Evolutionary conservation across 768 basidiomycete species (phyloP).

Genomic region (Naematelia encephala): DNA sequence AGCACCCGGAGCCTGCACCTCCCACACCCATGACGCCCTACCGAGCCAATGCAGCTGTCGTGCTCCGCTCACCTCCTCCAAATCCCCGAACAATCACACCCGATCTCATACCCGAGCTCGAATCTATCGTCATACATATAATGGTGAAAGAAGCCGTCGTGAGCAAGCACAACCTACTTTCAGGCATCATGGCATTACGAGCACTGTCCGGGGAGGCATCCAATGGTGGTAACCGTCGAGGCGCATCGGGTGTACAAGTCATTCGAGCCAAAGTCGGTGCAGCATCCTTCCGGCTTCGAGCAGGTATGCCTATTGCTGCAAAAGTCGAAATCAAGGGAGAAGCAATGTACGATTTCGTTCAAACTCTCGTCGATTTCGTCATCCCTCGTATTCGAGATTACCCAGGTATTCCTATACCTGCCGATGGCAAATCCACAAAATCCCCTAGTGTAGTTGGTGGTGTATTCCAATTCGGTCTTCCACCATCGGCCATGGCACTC

Average conservation of each 20-base stretch:
- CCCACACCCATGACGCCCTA: slow-evolving; percentile 64
- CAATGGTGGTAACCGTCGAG: slow-evolving; percentile 67
- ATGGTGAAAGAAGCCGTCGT: slow-evolving; percentile 75
- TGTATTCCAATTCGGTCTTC: slow-evolving; percentile 83
- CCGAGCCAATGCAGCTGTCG: slow-evolving; percentile 61
- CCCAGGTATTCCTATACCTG: slow-evolving; percentile 74
- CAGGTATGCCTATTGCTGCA: slow-evolving; percentile 74
- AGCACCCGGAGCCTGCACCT: slow-evolving; percentile 55
- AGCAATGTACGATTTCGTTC: slow-evolving; percentile 92
- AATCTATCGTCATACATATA: slow-evolving; percentile 79
- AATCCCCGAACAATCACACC: slow-evolving; percentile 63
- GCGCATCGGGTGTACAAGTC: slow-evolving; percentile 73
- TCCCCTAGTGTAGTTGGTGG: slow-evolving; percentile 77
- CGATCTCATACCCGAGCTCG: slow-evolving; percentile 69
- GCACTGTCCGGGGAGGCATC: slow-evolving; percentile 80
- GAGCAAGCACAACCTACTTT: slow-evolving; percentile 69
- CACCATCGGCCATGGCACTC: slow-evolving; percentile 75
- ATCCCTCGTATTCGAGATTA: slow-evolving; percentile 92
- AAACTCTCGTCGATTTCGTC: slow-evolving; percentile 85
- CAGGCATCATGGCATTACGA: slow-evolving; percentile 81
- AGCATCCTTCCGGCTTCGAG: slow-evolving; percentile 71
- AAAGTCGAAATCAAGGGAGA: slow-evolving; percentile 88
- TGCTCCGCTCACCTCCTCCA: slow-evolving; percentile 55
- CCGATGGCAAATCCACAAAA: slow-evolving; percentile 61
- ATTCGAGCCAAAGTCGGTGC: slow-evolving; percentile 56